Evolutionary conservation across 2,329 filamentous ascomycete genomes (phyloP).

Genomic region (Monosporascus sp.): DNA sequence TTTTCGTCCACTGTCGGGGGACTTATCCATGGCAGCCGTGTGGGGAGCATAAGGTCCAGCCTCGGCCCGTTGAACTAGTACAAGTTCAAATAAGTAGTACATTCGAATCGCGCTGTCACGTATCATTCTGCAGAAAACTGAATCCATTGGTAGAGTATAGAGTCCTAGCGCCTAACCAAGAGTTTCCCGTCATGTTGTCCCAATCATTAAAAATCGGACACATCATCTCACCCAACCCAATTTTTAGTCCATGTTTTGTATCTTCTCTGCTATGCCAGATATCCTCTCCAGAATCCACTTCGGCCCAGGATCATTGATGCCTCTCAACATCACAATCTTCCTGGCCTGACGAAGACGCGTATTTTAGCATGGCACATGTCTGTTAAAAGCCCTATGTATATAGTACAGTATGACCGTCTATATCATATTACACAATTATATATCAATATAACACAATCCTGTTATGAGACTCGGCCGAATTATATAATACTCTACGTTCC

Average conservation of each 20-base stretch:
- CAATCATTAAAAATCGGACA: not conserved
- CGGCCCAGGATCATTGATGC: not conserved
- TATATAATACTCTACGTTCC: no score
- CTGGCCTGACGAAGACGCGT: not conserved
- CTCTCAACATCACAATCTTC: not conserved
- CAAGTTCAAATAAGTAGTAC: not conserved
- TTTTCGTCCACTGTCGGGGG: not conserved
- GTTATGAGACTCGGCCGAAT: no score
- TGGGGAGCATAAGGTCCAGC: not conserved
- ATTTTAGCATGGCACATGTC: no score
- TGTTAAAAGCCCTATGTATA: no score
- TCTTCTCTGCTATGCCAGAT: not conserved
- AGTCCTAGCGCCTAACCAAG: not conserved
- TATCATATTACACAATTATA: no score
- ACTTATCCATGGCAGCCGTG: not conserved
- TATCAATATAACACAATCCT: no score
- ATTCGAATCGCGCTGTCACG: not conserved
- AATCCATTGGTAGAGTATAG: not conserved
- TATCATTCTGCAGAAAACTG: not conserved
- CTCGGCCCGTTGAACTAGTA: not conserved
- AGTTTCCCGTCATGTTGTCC: not conserved
- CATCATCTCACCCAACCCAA: not conserved
- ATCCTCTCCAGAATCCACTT: not conserved
- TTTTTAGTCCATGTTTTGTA: not conserved
- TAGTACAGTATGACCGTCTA: no score